Evolutionary conservation across 1,139 yeast genomes (phyloP).

Genomic region (Candida sp.): DNA sequence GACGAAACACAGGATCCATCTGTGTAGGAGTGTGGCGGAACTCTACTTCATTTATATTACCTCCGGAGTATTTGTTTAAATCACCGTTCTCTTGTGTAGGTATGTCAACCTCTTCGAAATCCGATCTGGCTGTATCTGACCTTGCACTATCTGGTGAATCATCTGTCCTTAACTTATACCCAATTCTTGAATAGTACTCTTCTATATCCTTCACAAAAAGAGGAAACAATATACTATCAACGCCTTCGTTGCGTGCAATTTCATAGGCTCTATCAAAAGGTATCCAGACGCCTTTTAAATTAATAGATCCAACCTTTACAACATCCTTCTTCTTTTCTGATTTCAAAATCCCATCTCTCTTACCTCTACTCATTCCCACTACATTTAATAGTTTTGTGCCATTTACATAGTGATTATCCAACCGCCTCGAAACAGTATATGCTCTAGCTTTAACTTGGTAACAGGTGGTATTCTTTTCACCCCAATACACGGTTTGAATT

Average conservation of each 20-base stretch:
- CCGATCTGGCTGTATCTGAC: not conserved
- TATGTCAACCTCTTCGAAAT: not conserved
- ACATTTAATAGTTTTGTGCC: constrained; percentile 75
- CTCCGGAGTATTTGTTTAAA: not conserved
- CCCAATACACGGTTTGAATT: constrained; percentile 47
- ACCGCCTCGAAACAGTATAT: constrained; percentile 47
- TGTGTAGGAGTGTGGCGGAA: not conserved
- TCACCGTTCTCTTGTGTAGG: not conserved
- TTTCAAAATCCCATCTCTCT: constrained; percentile 83
- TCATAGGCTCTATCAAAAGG: constrained; percentile 53
- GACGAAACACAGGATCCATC: not conserved
- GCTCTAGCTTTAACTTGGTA: constrained; percentile 48
- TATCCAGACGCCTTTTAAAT: constrained; percentile 56
- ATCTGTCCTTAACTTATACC: constrained; percentile 20
- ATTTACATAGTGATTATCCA: constrained; percentile 49
- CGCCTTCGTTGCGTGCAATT: constrained; percentile 49
- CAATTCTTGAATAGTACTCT: constrained; percentile 25
- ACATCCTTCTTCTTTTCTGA: constrained; percentile 43
- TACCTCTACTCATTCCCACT: constrained; percentile 94
- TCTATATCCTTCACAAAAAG: constrained; percentile 44
- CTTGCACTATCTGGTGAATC: constrained; percentile 4
- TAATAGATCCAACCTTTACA: constrained; percentile 52
- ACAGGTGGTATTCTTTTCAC: constrained; percentile 44
- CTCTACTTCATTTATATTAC: not conserved
- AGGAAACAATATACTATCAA: constrained; percentile 37